A percentile compares a stretch with the other conserved stretches of the same genome.
Conservation (phyloP, 352 stramenopile genomes). For the Phytophthora sp. region DNA sequence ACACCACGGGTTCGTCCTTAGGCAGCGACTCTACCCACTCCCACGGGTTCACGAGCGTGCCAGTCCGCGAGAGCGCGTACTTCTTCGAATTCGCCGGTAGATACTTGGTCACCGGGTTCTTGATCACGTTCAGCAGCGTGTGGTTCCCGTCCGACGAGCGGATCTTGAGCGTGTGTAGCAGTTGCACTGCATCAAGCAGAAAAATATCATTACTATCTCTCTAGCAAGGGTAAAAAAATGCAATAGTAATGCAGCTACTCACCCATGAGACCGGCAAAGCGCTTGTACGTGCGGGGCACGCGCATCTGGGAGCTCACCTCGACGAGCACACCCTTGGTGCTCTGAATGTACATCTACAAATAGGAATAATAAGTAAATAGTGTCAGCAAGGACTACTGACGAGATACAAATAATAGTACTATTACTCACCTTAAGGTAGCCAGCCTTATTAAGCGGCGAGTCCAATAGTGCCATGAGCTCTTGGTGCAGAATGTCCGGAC, state of each 20-base stretch:
- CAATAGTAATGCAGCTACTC: slow-evolving; percentile 25
- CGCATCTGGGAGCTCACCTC: slow-evolving; percentile 98
- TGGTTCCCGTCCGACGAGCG: slow-evolving; percentile 96
- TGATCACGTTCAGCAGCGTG: slow-evolving; percentile 99
- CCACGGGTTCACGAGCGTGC: slow-evolving; percentile 94
- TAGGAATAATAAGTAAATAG: background rate
- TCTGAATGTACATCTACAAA: slow-evolving; percentile 93
- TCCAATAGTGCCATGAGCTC: slow-evolving; percentile 98
- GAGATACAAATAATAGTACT: background rate
- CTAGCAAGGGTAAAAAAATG: background rate
- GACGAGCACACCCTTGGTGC: slow-evolving; percentile 97
- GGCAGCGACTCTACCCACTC: slow-evolving; percentile 94
- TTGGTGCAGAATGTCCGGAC: slow-evolving; percentile 99
- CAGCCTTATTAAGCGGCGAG: slow-evolving; percentile 99
- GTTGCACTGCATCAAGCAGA: slow-evolving; percentile 90
- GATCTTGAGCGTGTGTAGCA: slow-evolving; percentile 99
- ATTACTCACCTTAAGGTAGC: slow-evolving; percentile 89
- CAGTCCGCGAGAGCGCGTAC: slow-evolving; percentile 95
- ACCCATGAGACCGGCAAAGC: slow-evolving; percentile 97
- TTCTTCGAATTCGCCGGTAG: slow-evolving; percentile 95
- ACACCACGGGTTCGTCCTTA: slow-evolving; percentile 94
- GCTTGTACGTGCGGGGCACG: slow-evolving; percentile 99
- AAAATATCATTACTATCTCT: slow-evolving; percentile 31
- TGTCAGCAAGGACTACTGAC: background rate
- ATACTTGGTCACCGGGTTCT: slow-evolving; percentile 98